Evolutionary conservation across 2,329 filamentous ascomycete species (phyloP).

Genomic region (Cyclaneusma minus): DNA sequence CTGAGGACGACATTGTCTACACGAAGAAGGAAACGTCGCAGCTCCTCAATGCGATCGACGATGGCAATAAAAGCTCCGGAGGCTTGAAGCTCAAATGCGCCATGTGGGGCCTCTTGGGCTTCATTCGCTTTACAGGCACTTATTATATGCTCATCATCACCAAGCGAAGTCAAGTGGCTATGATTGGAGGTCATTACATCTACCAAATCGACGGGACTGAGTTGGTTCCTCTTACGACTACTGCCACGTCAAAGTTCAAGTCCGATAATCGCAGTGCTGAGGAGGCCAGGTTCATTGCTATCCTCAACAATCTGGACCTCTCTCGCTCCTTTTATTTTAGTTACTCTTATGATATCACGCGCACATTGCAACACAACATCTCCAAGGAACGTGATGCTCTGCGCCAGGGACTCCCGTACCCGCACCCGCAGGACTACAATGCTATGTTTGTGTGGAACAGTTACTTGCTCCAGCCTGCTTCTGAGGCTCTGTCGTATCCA

Average conservation of each 20-base stretch:
- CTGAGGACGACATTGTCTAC: slow-evolving; percentile 92
- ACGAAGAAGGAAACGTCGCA: slow-evolving; percentile 84
- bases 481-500: slow-evolving; percentile 54
- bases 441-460: slow-evolving; percentile 98
- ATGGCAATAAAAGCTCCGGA: slow-evolving; percentile 82
- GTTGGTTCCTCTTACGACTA: slow-evolving; percentile 69
- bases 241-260: slow-evolving; percentile 49
- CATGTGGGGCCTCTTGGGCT: slow-evolving; percentile 86
- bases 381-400: slow-evolving; percentile 61
- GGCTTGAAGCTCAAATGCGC: slow-evolving; percentile 81
- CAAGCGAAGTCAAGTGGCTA: slow-evolving; percentile 88
- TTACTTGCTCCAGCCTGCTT: slow-evolving; percentile 67
- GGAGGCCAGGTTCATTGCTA: slow-evolving; percentile 76
- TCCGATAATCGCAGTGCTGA: slow-evolving; percentile 70
- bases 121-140: slow-evolving; percentile 87
- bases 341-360: slow-evolving; percentile 92
- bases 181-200: slow-evolving; percentile 90
- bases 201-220: slow-evolving; percentile 94
- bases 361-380: slow-evolving; percentile 85
- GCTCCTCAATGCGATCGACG: slow-evolving; percentile 84
- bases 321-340: slow-evolving; percentile 94
- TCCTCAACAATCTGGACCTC: slow-evolving; percentile 81
- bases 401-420: slow-evolving; percentile 43
- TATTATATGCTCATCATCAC: slow-evolving; percentile 97
- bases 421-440: slow-evolving; percentile 54